A percentile compares a stretch with the other conserved stretches of the same genome.
phyloP scores from a whole-genome alignment of 1,139 yeast genomes.

The Geotrichum histeridarum region DNA sequence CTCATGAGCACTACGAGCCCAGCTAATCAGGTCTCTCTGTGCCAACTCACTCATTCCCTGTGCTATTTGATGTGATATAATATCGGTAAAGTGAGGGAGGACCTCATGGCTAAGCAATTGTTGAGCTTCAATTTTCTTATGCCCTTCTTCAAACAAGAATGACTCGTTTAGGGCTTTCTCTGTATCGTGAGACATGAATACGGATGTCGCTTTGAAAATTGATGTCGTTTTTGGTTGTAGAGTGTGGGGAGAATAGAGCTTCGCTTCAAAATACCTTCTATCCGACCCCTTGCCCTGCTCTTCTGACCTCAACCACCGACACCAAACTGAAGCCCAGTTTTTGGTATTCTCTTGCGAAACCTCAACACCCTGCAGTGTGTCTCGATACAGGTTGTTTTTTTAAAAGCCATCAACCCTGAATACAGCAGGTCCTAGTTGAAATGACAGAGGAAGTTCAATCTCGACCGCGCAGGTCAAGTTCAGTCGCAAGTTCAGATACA shows the following conservation, averaged over 20 bases:
- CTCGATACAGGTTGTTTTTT: no score
- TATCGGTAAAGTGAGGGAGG: background rate
- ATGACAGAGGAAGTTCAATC: background rate
- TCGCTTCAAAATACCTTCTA: no score
- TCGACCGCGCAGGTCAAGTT: background rate
- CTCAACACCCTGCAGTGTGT: no score
- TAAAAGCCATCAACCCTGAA: no score
- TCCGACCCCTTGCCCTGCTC: no score
- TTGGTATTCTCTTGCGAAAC: no score
- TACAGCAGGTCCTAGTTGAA: background rate
- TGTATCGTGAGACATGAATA: no score
- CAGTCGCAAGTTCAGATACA: background rate
- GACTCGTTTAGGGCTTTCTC: no score
- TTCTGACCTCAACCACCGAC: no score
- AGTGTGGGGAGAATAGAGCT: no score
- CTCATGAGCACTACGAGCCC: background rate
- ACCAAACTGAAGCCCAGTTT: no score
- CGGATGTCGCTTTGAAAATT: background rate
- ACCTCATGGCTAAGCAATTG: background rate
- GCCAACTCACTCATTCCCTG: background rate
- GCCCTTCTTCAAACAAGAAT: background rate
- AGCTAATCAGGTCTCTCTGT: background rate
- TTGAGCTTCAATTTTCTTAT: background rate
- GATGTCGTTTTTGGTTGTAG: background rate
- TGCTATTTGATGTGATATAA: background rate